Evolutionary conservation across 371 early-diverging fungal species (phyloP).

Genomic region (Blastocladiella emersonii): DNA sequence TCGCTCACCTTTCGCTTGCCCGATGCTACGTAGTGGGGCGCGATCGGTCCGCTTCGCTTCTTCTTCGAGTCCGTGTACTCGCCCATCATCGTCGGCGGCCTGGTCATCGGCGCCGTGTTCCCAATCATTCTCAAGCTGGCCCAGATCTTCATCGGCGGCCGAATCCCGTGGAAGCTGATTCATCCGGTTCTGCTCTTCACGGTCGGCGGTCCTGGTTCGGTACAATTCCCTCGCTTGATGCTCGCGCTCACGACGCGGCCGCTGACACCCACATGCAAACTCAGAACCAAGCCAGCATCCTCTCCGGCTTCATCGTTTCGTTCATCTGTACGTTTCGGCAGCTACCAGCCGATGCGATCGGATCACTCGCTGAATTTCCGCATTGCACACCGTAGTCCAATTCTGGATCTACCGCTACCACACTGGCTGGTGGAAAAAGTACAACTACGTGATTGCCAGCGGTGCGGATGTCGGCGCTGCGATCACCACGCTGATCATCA

Average conservation of each 20-base stretch:
- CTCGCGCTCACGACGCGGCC: too few relatives aligned
- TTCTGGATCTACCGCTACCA: slow-evolving; percentile 35
- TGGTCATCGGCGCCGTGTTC: neutral
- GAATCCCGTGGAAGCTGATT: neutral
- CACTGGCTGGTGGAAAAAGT: slow-evolving; percentile 48
- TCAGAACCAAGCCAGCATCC: neutral
- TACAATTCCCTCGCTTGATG: too few relatives aligned
- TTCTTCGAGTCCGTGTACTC: neutral
- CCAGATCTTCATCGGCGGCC: neutral
- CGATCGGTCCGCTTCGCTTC: neutral
- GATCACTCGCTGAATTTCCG: too few relatives aligned
- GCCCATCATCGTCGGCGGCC: neutral
- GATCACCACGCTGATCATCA: slow-evolving; percentile 32
- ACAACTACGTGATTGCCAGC: slow-evolving; percentile 58
- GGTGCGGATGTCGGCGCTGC: slow-evolving; percentile 54
- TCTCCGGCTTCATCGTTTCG: neutral
- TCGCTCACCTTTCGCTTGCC: too few relatives aligned
- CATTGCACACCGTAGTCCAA: too few relatives aligned
- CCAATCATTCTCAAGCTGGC: neutral
- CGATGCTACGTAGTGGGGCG: too few relatives aligned
- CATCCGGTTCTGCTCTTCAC: neutral
- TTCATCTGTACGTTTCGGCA: too few relatives aligned
- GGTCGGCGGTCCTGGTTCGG: too few relatives aligned
- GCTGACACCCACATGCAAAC: too few relatives aligned
- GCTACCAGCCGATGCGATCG: too few relatives aligned